Percentiles rank a stretch among this genome's conserved stretches.
Evolutionary conservation across 371 early-diverging fungal species (phyloP).

Genomic region (Phascolomyces articulosus): DNA sequence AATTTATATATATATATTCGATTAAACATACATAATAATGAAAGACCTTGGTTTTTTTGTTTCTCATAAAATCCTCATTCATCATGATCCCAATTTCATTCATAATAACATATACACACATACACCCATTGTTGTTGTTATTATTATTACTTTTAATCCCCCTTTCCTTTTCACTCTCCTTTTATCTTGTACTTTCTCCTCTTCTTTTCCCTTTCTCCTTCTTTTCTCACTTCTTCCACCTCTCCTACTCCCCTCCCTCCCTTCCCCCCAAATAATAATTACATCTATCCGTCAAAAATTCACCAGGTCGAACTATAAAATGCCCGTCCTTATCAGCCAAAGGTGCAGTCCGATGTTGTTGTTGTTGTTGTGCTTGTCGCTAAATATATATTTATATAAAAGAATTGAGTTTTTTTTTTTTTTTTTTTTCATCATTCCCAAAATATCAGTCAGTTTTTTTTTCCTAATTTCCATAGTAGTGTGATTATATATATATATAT

Average conservation of each 20-base stretch:
- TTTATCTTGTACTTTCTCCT: background rate
- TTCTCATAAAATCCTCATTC: too few species aligned
- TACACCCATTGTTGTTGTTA: too few species aligned
- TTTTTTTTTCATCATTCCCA: background rate
- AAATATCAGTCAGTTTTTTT: background rate
- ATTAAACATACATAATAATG: too few species aligned
- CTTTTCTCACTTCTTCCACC: too few species aligned
- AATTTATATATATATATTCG: background rate
- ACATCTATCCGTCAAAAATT: slow-evolving; percentile 78
- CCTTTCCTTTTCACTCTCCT: background rate
- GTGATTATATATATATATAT: background rate
- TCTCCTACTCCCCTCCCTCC: too few species aligned
- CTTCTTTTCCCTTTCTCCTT: too few species aligned
- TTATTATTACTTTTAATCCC: background rate
- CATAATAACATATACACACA: too few species aligned
- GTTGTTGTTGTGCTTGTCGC: background rate
- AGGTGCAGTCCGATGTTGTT: slow-evolving; percentile 18
- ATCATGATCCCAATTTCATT: too few species aligned
- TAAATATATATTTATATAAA: background rate
- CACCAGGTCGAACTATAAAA: slow-evolving; percentile 78
- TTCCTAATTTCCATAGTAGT: background rate
- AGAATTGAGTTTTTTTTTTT: too few species aligned
- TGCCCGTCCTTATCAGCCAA: slow-evolving; percentile 95
- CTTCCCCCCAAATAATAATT: slow-evolving; percentile 15
- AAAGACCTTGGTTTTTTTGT: too few species aligned